Evolutionary conservation across 306 rosid species (phyloP).

Genomic region (Crataegus laevigata): DNA sequence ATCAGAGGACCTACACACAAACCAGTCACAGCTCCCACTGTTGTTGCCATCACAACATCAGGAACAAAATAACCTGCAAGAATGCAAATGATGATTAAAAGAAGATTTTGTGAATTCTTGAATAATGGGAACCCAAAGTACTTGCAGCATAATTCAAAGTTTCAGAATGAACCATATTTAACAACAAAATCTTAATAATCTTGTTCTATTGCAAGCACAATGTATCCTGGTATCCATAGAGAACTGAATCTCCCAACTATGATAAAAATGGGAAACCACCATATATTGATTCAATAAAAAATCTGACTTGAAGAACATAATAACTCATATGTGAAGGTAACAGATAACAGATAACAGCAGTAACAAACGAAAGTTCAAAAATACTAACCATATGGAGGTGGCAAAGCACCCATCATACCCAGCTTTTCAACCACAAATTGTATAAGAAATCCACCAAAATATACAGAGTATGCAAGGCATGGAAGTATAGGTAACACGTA

Average conservation of each 20-base stretch:
- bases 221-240: neutral
- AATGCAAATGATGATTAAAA: constrained; percentile 14
- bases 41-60: constrained; percentile 63
- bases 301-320: neutral
- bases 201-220: neutral
- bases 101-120: neutral
- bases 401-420: constrained; percentile 99
- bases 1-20: constrained; percentile 76
- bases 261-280: neutral
- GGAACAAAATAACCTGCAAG: constrained; percentile 73
- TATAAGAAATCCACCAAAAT: constrained; percentile 81
- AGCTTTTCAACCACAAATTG: constrained; percentile 88
- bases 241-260: neutral
- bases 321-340: neutral
- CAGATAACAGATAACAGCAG: neutral
- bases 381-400: constrained; percentile 83
- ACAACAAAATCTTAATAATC: neutral
- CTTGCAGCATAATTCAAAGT: neutral
- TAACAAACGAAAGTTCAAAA: neutral
- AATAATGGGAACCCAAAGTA: neutral
- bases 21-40: constrained; percentile 68
- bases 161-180: neutral
- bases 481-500: constrained; percentile 80
- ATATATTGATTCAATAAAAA: neutral
- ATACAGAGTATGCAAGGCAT: constrained; percentile 63